Evolutionary conservation across 805 yeast species (phyloP).

Genomic region (Candida ovalis): DNA sequence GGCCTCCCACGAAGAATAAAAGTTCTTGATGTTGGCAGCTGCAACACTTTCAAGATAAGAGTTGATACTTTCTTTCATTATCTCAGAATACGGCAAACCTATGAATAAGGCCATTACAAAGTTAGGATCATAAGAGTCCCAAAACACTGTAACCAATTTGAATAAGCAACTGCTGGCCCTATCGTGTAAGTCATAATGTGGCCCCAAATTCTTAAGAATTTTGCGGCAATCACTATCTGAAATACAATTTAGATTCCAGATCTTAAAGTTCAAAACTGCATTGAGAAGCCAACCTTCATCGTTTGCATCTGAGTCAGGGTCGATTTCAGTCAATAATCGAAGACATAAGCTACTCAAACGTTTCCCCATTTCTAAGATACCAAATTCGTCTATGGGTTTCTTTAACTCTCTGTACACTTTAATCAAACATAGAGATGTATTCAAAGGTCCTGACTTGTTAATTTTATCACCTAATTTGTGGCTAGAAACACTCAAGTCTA

Average conservation of each 20-base stretch:
- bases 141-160: conserved; percentile 11
- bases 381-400: background rate
- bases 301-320: background rate
- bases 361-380: background rate
- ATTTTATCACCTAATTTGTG: background rate
- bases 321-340: background rate
- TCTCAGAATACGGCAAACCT: conserved; percentile 8
- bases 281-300: conserved; percentile 16
- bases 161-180: conserved; percentile 14
- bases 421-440: conserved; percentile 8
- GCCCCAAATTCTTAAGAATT: conserved; percentile 12
- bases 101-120: conserved; percentile 23
- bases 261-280: conserved; percentile 9
- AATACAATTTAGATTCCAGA: background rate
- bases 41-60: conserved; percentile 8
- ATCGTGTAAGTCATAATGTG: background rate
- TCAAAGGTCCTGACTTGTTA: conserved; percentile 2
- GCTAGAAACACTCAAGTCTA: conserved; percentile 2
- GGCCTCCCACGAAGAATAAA: conserved; percentile 10
- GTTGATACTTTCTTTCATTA: conserved; percentile 3
- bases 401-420: conserved; percentile 4
- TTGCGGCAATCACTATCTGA: conserved; percentile 4
- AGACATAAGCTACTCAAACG: background rate
- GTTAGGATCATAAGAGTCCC: conserved; percentile 7
- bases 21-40: conserved; percentile 1